Conservation (phyloP, 148 eudicot species). For the Fallopia convolvulus region DNA sequence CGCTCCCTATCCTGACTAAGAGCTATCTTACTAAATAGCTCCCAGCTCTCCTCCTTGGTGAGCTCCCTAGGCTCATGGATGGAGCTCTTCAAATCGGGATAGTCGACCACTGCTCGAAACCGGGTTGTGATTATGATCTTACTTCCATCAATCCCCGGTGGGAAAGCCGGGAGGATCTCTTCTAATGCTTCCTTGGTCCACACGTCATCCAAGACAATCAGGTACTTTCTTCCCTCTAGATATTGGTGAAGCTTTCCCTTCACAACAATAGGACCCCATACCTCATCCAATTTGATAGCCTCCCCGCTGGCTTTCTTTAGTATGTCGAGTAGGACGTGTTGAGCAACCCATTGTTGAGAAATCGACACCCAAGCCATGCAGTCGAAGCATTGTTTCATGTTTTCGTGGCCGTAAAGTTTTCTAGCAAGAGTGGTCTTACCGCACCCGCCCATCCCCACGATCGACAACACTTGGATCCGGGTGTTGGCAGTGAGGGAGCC, state of each 20-base stretch:
- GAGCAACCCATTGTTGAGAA: background rate
- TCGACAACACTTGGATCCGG: background rate
- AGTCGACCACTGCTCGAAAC: background rate
- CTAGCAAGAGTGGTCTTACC: conserved; percentile 14
- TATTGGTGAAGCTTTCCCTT: background rate
- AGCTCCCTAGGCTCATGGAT: conserved; percentile 15
- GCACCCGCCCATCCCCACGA: conserved; percentile 24
- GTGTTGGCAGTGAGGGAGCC: background rate
- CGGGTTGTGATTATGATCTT: conserved; percentile 24
- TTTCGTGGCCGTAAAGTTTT: background rate
- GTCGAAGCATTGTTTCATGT: conserved; percentile 13
- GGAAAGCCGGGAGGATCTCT: conserved; percentile 8
- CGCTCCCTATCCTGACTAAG: background rate
- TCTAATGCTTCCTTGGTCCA: conserved; percentile 14
- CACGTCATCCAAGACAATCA: conserved; percentile 13
- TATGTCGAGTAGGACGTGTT: background rate
- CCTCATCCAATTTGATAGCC: background rate
- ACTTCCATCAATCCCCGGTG: background rate
- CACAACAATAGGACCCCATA: background rate
- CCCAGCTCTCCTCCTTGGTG: conserved; percentile 6
- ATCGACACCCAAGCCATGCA: conserved; percentile 20
- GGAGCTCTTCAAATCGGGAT: background rate
- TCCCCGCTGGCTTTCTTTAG: background rate
- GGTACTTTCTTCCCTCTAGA: background rate
- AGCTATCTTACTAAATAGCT: conserved; percentile 17